phyloP scores from a whole-genome alignment of 345 rosid genomes.

The Tarenaya hassleriana region DNA sequence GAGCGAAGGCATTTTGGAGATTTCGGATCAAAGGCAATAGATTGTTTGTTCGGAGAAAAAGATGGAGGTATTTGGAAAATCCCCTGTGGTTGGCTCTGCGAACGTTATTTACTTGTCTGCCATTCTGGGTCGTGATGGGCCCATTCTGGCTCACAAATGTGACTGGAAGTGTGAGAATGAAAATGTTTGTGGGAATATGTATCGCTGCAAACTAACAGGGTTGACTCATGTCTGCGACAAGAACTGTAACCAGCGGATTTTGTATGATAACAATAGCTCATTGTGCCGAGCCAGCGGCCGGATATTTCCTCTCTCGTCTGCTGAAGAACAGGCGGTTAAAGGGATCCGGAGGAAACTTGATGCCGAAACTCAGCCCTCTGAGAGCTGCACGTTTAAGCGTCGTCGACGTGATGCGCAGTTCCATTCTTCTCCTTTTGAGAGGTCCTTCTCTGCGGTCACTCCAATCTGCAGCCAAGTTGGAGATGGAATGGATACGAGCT shows the following conservation, averaged over 20 bases:
- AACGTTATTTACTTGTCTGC: slow-evolving; percentile 84
- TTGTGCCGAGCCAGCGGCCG: slow-evolving; percentile 82
- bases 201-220: slow-evolving; percentile 86
- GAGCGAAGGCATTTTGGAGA: slow-evolving; percentile 27
- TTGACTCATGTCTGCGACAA: slow-evolving; percentile 97
- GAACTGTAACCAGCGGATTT: slow-evolving; percentile 96
- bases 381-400: slow-evolving; percentile 79
- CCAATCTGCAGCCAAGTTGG: slow-evolving; percentile 93
- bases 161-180: slow-evolving; percentile 92
- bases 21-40: slow-evolving; percentile 16
- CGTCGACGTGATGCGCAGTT: slow-evolving; percentile 64
- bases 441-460: slow-evolving; percentile 77
- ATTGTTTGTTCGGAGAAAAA: slow-evolving; percentile 17
- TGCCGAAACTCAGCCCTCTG: slow-evolving; percentile 60
- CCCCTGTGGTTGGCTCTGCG: slow-evolving; percentile 55
- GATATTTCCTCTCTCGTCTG: slow-evolving; percentile 64
- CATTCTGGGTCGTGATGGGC: slow-evolving; percentile 79
- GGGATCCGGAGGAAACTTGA: slow-evolving; percentile 97
- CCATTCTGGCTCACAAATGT: slow-evolving; percentile 71
- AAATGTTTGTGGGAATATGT: slow-evolving; percentile 83
- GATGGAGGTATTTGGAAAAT: slow-evolving; percentile 83
- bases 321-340: slow-evolving; percentile 88
- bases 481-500: slow-evolving; percentile 95
- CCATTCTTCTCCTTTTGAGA: slow-evolving; percentile 90
- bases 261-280: slow-evolving; percentile 92